Base-by-base conservation (phyloP, 306 rosid genomes). In the Dicorynia guianensis region DNA sequence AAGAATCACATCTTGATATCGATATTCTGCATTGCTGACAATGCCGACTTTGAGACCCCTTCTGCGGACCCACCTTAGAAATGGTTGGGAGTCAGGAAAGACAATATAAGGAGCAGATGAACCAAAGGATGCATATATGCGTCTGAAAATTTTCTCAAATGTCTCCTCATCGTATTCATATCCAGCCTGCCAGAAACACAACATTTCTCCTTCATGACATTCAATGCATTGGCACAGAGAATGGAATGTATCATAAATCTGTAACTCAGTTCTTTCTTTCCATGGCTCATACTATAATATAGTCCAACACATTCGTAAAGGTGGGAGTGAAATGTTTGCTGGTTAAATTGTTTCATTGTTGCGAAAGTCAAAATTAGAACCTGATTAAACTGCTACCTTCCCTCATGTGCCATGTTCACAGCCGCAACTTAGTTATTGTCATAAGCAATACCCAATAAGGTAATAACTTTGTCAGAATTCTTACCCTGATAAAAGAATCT, bases 131-230 rank as follows among this genome's bases (percentile, higher is more conserved):
- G 97, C 73, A 79, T 92, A 92, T 79, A 95, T 95, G 78, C 97
- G 97, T 59, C 83, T 83, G 79, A 95, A 95, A 77, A 95, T 90
- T 75, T 95, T 95, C 82, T 92, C 98, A 86, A 95, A 95, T 47
- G 96, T 95, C 89, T 95, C 98, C 84, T 95, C 98, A 8, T 95
- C 97, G 25, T 90, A 92, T 4, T 87, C 93, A 82, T 92, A 95
- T 77, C 98, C 97, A 81, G 97, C 98, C 97, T 95, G 89, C 53
- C 49, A 80, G 18, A 47, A 84, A 89, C 74, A 84, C 49, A 87
- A 74, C 34, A 56, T 34, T 52, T 47, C 48, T 39, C 71, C 57
- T 57, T 63, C 43, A 76, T 58, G 35, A 67, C 12, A 43, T 77
- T 36, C 34, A 43, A 42, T 42, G n/a, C 58, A 68, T 57, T 77